phyloP scores from a whole-genome alignment of 164 flowering plant species.

The Magnolia officinalis region DNA sequence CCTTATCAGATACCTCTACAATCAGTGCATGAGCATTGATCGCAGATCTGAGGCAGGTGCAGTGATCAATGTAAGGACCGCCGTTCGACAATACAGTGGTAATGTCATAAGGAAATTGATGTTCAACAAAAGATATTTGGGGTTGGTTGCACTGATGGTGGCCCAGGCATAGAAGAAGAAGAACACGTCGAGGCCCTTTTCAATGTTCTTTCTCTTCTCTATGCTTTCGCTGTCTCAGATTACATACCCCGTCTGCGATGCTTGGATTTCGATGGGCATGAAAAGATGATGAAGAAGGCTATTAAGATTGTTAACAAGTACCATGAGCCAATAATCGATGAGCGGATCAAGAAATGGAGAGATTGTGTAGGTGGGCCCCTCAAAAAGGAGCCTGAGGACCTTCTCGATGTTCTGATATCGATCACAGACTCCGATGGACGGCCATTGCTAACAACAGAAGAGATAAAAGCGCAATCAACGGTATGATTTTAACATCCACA shows the following conservation, averaged over 20 bases:
- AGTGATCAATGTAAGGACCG: constrained; percentile 8
- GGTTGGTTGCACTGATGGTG: constrained; percentile 20
- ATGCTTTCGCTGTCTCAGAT: constrained; percentile 25
- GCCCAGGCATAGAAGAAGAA: constrained; percentile 21
- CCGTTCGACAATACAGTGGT: constrained; percentile 18
- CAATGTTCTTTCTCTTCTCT: constrained; percentile 15
- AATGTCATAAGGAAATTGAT: constrained; percentile 25
- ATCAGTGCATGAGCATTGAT: constrained; percentile 7
- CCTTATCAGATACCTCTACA: constrained; percentile 22
- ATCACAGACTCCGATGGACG: constrained; percentile 16
- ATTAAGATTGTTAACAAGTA: constrained; percentile 15
- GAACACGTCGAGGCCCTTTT: constrained; percentile 23
- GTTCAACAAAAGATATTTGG: constrained; percentile 25
- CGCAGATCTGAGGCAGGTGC: background rate
- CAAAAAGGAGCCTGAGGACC: constrained; percentile 15
- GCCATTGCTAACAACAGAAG: constrained; percentile 21
- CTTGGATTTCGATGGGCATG: constrained; percentile 42
- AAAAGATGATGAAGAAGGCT: constrained; percentile 23
- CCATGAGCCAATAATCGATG: constrained; percentile 28
- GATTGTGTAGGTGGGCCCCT: background rate
- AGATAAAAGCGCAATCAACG: constrained; percentile 30
- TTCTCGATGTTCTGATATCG: constrained; percentile 24
- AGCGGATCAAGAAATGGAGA: constrained; percentile 28
- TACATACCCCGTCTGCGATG: constrained; percentile 22
- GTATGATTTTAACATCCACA: constrained; percentile 10